Evolutionary conservation across 1,284 basidiomycete genomes (phyloP).

Genomic region (Ganoderma lingzhi): DNA sequence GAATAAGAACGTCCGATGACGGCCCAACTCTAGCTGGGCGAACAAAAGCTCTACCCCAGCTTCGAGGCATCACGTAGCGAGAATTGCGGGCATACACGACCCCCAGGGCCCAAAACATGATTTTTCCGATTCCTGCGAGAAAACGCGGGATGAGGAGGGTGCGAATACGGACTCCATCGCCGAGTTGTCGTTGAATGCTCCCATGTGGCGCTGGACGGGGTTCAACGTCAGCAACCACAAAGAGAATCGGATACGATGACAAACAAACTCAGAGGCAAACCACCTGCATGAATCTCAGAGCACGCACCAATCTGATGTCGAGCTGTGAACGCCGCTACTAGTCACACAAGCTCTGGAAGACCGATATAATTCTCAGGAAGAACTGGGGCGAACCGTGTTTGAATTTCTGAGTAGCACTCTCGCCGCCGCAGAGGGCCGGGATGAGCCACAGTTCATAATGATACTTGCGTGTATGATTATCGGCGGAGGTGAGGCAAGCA

Average conservation of each 20-base stretch:
- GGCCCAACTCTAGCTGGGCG: neutral
- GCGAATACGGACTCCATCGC: neutral
- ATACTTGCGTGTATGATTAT: no score
- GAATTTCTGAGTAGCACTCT: neutral
- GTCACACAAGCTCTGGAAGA: slow-evolving; percentile 9
- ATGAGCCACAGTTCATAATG: no score
- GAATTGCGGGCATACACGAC: neutral
- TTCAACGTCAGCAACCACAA: neutral
- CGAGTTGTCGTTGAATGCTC: neutral
- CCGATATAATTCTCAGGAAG: neutral
- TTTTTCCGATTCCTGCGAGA: neutral
- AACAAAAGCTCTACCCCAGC: neutral
- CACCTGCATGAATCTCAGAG: neutral
- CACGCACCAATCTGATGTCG: neutral
- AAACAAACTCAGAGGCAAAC: neutral
- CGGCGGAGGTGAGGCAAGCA: neutral
- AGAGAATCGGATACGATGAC: neutral
- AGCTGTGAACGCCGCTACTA: neutral
- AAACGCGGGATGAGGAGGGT: neutral
- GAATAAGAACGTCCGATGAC: neutral
- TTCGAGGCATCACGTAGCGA: no score
- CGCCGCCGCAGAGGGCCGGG: neutral
- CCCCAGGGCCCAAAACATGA: neutral
- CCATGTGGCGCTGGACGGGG: neutral
- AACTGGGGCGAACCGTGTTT: neutral